Base-by-base conservation (phyloP, 2,329 filamentous ascomycete species). In the Onygenales sp. region DNA sequence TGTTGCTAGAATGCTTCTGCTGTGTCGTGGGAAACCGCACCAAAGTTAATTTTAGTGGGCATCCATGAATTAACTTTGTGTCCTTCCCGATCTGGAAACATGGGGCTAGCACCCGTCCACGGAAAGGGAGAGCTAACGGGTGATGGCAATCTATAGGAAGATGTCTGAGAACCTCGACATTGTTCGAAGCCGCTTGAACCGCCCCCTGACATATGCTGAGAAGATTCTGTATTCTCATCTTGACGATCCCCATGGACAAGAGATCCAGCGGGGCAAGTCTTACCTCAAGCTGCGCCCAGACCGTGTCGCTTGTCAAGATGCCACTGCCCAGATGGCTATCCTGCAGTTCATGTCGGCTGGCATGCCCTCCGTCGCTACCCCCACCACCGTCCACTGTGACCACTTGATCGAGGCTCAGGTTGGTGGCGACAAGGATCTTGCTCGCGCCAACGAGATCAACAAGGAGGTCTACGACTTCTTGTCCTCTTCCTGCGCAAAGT, bases 401-500 rank as follows among this genome's bases (percentile, higher is more conserved):
- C 93, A 98, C 78, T 84, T 98, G 81, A 98, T 98, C 74, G 92
- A 97, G 81, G 93, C 92, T 58, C 92, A 97, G 77, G 71, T 92
- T 66, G 93, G 93, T 70, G 91, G 91, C 65, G 83, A 80, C 60
- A 93, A 96, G 83, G 93, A 98, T 87, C 79, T 97, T 73, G 86
- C 83, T 58, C 84, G 92, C 67, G 93, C 93, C 65, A 79, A 92
- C 68, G 82, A 84, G 64, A 95, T 95, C 78, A 97, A 97, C 85
- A 95, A 94, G 82, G 92, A 97, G 76, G 93, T 98, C 64, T 98
- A 97, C 78, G 87, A 97, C 76, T 98, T 98, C 82, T 78, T 98
- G 69, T 83, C 90, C 58, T 85, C 85, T 59, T 87, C 92, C 61
- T 97, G 92, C 73, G 91, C 91, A 69, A 98, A 97, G 81, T 98